Conservation (phyloP, 495 filamentous ascomycete genomes). For the Neurospora sp. region DNA sequence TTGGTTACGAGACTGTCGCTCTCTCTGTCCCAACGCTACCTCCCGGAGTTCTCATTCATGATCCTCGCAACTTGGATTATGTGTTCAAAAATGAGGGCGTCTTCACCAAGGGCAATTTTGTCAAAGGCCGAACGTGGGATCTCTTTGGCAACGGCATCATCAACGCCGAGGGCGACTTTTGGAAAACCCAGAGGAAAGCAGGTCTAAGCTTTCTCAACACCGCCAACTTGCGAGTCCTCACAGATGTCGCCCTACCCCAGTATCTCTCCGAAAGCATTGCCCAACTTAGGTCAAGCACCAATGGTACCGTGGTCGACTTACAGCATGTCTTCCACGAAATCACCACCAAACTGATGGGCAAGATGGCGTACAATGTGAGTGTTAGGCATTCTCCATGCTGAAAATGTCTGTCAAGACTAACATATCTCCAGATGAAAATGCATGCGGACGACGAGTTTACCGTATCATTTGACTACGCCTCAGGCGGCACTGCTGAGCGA, state of each 20-base stretch:
- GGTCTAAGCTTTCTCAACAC: conserved; percentile 47
- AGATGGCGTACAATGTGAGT: conserved; percentile 48
- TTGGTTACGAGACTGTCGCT: conserved; percentile 45
- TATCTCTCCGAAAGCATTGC: conserved; percentile 33
- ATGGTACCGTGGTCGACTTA: conserved; percentile 32
- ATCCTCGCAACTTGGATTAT: conserved; percentile 47
- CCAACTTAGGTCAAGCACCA: conserved; percentile 17
- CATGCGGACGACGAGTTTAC: conserved; percentile 48
- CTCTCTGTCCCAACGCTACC: conserved; percentile 48
- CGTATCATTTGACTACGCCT: conserved; percentile 46
- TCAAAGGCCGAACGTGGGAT: conserved; percentile 47
- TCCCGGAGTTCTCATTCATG: conserved; percentile 48
- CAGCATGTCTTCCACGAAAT: conserved; percentile 49
- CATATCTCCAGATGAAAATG: conserved; percentile 43
- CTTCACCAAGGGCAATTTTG: conserved; percentile 48
- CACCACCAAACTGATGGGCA: conserved; percentile 50
- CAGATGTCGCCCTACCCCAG: conserved; percentile 43
- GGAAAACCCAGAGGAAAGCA: conserved; percentile 51
- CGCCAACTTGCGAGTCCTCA: conserved; percentile 45
- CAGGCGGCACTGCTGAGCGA: conserved; percentile 45
- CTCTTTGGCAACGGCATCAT: conserved; percentile 54
- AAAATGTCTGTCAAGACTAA: conserved; percentile 1
- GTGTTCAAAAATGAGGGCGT: conserved; percentile 48
- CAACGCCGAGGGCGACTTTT: conserved; percentile 51
- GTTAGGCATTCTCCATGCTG: neutral